phyloP scores from a whole-genome alignment of 177 flowering plant species.

The Vitis hybrid region DNA sequence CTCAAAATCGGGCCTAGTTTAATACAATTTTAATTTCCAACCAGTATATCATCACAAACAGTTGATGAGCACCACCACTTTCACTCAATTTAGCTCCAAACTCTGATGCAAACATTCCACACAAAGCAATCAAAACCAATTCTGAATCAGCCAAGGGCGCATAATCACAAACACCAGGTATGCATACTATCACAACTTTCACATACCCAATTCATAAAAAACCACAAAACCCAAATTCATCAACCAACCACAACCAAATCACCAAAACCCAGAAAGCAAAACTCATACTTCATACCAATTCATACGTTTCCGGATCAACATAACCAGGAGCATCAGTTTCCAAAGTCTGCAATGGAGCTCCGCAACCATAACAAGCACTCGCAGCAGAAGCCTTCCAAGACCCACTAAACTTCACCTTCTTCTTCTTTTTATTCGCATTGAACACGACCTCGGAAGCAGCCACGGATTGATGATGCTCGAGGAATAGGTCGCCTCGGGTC shows the following conservation, averaged over 20 bases:
- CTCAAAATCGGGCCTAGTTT: no score
- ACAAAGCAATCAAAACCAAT: background rate
- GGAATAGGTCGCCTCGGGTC: constrained; percentile 69
- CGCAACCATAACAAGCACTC: constrained; percentile 86
- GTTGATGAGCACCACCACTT: background rate
- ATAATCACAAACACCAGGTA: background rate
- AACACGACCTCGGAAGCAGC: constrained; percentile 47
- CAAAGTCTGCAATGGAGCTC: constrained; percentile 84
- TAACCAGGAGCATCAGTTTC: constrained; percentile 88
- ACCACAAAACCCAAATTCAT: background rate
- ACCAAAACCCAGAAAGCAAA: background rate
- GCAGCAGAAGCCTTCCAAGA: constrained; percentile 26
- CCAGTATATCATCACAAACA: background rate
- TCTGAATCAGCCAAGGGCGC: background rate
- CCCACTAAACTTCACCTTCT: constrained; percentile 32
- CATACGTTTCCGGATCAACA: constrained; percentile 70
- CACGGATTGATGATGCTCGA: constrained; percentile 52
- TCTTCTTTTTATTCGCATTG: constrained; percentile 30
- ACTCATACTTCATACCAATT: constrained; percentile 44
- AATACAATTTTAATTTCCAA: no score
- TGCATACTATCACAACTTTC: background rate
- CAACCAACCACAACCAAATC: background rate
- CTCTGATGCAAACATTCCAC: background rate
- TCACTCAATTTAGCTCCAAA: background rate
- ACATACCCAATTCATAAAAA: background rate